phyloP scores from a whole-genome alignment of 441 rosid genomes.

The Eutrema salsugineum region DNA sequence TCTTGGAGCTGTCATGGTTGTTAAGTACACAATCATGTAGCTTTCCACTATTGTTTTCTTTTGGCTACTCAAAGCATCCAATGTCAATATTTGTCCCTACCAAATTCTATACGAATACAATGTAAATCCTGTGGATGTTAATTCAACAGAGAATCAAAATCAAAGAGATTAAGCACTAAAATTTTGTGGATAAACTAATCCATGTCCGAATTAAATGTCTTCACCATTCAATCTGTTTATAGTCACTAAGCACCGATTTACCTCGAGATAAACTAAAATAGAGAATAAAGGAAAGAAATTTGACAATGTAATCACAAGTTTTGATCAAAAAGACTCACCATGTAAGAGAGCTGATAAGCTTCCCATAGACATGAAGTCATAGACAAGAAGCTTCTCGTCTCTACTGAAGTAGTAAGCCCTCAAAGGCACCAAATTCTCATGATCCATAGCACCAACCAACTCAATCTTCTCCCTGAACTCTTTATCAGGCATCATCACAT shows the following conservation, averaged over 20 bases:
- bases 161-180: background rate
- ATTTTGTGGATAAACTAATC: too few relatives aligned
- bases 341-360: conserved; percentile 93
- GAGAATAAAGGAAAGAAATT: background rate
- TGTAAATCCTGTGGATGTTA: background rate
- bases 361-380: conserved; percentile 87
- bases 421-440: conserved; percentile 68
- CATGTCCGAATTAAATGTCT: too few relatives aligned
- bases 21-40: background rate
- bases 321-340: conserved; percentile 40
- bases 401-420: conserved; percentile 74
- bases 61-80: background rate
- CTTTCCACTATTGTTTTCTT: background rate
- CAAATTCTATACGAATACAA: background rate
- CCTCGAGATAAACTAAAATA: background rate
- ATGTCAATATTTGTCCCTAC: background rate
- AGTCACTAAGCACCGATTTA: background rate
- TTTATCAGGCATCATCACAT: conserved; percentile 54
- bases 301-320: background rate
- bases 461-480: conserved; percentile 84
- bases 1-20: background rate
- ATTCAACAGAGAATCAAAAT: background rate
- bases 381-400: conserved; percentile 89
- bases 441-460: conserved; percentile 73
- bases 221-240: too few relatives aligned